Evolutionary conservation across 768 basidiomycete species (phyloP), one percentile per base, ranked within the genome.

Genomic region (Psilocybe cyanescens): DNA sequence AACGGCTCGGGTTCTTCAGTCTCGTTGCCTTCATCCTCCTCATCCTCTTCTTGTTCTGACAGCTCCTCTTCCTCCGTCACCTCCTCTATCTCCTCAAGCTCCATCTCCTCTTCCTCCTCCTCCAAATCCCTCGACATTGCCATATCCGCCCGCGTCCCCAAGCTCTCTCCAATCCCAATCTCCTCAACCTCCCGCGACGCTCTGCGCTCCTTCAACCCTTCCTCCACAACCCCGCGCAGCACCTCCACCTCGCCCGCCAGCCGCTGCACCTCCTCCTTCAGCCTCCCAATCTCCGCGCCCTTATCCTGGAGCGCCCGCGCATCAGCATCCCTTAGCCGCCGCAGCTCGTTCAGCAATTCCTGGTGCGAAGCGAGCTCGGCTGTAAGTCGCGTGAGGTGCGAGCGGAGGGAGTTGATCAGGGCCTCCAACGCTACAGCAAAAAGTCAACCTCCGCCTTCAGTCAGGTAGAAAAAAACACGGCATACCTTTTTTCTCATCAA

Each of bases 401-500:
- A 73, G 4, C 90, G 87, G 9, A 97, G 82, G 0, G 87, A 88
- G 2, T 79, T 72, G 55, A 96, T 89, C 5, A 97, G 78, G 0
- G 89, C 85, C 73, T 97, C 95, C 2, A 97, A 78, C 14, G 92
- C 95, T 96, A 12, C 50, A 69, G 8, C 30, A 55, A 31, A n/a
- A 58, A 67, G 55, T 24, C 24, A 24, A 24, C 2, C 24, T 24
- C 2, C 2, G 24, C 2, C 24, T 24, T 24, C 69, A 59, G 55
- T 41, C 31, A 44, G 46, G 8, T 12, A 16, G 57, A 58, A 52
- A 59, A 11, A 28, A 7, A 33, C 11, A 24, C 35, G 8, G n/a
- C 74, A 8, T 53, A 94, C 94, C 92, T 81, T 92, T 92, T 73
- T 95, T 95, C 73, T 95, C 94, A 62, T 92, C 90, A 0, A 96